Evolutionary conservation across 2,329 filamentous ascomycete species (phyloP), one percentile per base, ranked within the genome.

Genomic region (Diatrype stigma): DNA sequence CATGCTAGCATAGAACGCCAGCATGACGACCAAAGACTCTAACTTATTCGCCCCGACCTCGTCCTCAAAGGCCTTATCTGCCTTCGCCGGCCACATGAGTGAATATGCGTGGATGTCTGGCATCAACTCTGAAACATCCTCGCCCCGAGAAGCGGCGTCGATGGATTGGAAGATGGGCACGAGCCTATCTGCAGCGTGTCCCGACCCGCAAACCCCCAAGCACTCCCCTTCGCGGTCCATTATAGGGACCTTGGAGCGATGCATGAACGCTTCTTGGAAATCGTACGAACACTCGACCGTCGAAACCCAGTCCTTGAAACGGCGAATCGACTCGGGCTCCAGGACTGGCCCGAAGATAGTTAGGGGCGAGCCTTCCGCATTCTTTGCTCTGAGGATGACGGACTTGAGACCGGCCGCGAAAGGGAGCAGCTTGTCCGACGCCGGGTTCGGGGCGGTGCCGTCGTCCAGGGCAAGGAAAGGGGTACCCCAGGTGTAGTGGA

Each of bases 51-150:
- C 44, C 17, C n/a, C 17, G 28, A 52, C 47, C 38, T 49, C 47
- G 30, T 49, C 47, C 45, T 49, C 22, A 30, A 52, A 52, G 3
- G 26, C 19, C 45, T 28, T 28, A 17, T 28, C 47, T 6, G 47
- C 38, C 34, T 52, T 52, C 2, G 51, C 38, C 17, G 51, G 51
- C 51, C 51, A 52, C 51, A 49, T 49, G 37, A 52, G 47, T 8
- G 47, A 38, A 40, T 52, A 52, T 7, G 47, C 47, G 23, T 42
- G 32, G 12, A 52, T 23, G 17, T 28, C 37, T 10, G 44, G 21
- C 44, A 49, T 47, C 3, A 52, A n/a, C 14, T 45, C 23, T 11
- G 47, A 50, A 10, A 52, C 12, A 22, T 52, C 51, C 17, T 45
- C 22, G 1, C 44, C 47, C 12, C 47, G 47, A 2, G 44, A 19